Evolutionary conservation across 192 early-diverging fungal genomes (phyloP).

Genomic region (Umbelopsis vinacea): DNA sequence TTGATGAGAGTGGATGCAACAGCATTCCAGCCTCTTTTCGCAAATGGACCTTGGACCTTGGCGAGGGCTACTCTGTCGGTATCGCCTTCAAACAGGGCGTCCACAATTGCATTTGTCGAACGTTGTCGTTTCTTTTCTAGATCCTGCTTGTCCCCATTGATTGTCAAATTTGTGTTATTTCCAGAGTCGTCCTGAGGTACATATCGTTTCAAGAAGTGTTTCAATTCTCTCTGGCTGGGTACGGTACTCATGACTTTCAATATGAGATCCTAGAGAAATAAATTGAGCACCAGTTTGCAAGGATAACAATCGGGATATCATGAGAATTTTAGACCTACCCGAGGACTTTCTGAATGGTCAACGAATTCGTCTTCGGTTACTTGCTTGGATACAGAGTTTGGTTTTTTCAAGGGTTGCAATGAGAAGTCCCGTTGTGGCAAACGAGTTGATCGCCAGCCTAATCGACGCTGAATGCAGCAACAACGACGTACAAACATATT

Average conservation of each 20-base stretch:
- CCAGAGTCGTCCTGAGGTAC: conserved; percentile 14
- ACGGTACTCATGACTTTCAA: conserved; percentile 61
- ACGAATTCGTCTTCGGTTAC: not conserved
- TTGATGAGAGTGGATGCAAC: conserved; percentile 65
- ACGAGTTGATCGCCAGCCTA: not conserved
- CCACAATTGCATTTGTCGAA: conserved; percentile 44
- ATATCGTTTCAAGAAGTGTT: conserved; percentile 65
- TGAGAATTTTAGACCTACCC: not conserved
- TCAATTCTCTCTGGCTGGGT: conserved; percentile 66
- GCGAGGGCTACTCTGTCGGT: conserved; percentile 64
- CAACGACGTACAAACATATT: conserved; percentile 3
- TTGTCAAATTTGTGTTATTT: not conserved
- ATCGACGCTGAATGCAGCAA: not conserved
- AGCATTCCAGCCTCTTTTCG: conserved; percentile 36
- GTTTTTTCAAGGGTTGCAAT: conserved; percentile 1
- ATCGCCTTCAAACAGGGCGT: conserved; percentile 43
- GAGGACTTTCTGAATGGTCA: conserved; percentile 3
- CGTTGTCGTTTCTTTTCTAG: not conserved
- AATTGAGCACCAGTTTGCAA: not conserved
- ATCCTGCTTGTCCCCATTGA: not conserved
- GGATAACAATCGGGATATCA: not conserved
- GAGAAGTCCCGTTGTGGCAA: not conserved
- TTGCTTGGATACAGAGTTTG: not conserved
- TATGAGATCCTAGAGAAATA: conserved; percentile 54
- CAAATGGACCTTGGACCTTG: conserved; percentile 58